phyloP scores from a whole-genome alignment of 345 rosid species.

The Sapria himalayana region DNA sequence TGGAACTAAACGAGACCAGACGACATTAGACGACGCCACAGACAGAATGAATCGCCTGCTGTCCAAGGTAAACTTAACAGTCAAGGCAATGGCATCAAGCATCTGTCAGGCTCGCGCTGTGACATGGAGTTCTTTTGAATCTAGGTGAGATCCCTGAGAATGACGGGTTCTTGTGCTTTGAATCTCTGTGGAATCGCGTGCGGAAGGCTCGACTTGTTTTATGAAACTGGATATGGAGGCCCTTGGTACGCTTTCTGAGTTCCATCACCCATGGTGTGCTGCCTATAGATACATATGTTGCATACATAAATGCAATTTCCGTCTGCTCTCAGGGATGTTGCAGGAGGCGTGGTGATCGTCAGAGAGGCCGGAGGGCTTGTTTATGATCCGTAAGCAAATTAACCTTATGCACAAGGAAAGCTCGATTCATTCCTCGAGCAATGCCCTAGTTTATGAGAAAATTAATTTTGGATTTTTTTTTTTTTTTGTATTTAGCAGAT shows the following conservation, averaged over 20 bases:
- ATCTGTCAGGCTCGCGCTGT: no score
- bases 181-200: constrained; percentile 89
- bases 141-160: constrained; percentile 85
- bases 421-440: no score
- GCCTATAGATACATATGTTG: not conserved
- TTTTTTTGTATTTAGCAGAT: constrained; percentile 19
- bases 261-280: not conserved
- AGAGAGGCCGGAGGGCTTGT: constrained; percentile 85
- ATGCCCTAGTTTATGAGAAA: no score
- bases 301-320: not conserved
- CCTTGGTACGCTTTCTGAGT: constrained; percentile 38
- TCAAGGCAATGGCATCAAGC: no score
- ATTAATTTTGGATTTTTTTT: not conserved
- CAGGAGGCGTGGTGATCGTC: constrained; percentile 71
- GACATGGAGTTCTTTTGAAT: constrained; percentile 5
- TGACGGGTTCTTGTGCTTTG: constrained; percentile 88
- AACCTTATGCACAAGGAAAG: no score
- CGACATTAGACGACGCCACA: constrained; percentile 47
- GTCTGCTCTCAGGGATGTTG: constrained; percentile 55
- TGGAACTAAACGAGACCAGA: constrained; percentile 64
- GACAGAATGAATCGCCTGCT: constrained; percentile 60
- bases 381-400: constrained; percentile 67
- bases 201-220: constrained; percentile 73
- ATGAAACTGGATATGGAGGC: constrained; percentile 69
- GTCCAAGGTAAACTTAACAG: constrained; percentile 63